These are phyloP conservation scores for Cyclotella baltica DNA, from an alignment of 108 stramenopile genomes.

Conservation along the genomic window DNA sequence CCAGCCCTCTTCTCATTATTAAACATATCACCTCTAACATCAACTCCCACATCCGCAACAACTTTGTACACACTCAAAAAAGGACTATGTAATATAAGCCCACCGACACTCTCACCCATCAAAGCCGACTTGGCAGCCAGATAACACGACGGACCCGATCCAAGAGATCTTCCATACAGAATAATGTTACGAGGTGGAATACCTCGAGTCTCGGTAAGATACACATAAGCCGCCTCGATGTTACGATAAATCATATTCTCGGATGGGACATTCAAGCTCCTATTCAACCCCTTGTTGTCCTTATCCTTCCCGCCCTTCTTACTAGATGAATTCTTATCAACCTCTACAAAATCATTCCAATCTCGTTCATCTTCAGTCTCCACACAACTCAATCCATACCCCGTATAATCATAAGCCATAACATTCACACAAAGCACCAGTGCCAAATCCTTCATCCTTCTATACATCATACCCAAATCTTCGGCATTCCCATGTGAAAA, in stretches of 20 bases:
- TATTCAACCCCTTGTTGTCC: not conserved
- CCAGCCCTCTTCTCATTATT: constrained; percentile 57
- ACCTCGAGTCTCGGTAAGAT: constrained; percentile 30
- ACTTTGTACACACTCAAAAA: constrained; percentile 61
- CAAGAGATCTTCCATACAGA: constrained; percentile 69
- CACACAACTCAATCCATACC: constrained; percentile 64
- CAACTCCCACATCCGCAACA: constrained; percentile 49
- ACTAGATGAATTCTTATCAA: not conserved
- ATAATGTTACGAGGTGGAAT: constrained; percentile 51
- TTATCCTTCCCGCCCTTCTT: constrained; percentile 8
- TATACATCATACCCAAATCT: constrained; percentile 71
- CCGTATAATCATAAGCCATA: constrained; percentile 85
- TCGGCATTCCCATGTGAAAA: constrained; percentile 84
- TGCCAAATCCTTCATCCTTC: constrained; percentile 58
- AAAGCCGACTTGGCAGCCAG: constrained; percentile 67
- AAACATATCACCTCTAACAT: constrained; percentile 54
- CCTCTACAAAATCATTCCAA: not conserved
- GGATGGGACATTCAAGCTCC: constrained; percentile 25
- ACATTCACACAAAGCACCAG: constrained; percentile 70
- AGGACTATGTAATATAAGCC: constrained; percentile 68
- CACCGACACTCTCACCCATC: constrained; percentile 62
- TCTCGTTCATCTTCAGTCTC: not conserved
- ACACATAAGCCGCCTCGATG: constrained; percentile 55
- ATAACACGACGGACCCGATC: constrained; percentile 75
- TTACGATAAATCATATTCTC: constrained; percentile 61